A percentile compares a stretch with the other conserved stretches of the same genome.
Evolutionary conservation across 345 rosid genomes (phyloP).

Genomic region (Ceriops decandra): DNA sequence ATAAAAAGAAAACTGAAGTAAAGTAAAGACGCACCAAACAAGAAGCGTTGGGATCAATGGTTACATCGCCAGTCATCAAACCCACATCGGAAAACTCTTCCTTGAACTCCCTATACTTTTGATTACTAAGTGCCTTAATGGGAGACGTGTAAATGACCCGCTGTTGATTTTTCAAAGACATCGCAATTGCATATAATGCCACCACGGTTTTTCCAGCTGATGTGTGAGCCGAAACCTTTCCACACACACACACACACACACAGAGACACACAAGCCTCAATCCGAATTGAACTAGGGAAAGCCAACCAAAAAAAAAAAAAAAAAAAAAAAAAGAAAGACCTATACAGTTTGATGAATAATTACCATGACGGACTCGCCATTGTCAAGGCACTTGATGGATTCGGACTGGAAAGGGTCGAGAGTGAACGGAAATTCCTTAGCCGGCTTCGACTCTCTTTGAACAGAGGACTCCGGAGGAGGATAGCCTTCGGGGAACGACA

Average conservation of each 20-base stretch:
- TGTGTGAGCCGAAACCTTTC: conserved; percentile 95
- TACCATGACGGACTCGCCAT: conserved; percentile 92
- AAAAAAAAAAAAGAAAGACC: no score
- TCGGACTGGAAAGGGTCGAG: conserved; percentile 95
- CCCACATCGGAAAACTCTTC: conserved; percentile 98
- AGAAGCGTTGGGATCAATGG: conserved; percentile 95
- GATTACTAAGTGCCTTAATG: conserved; percentile 94
- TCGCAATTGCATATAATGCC: conserved; percentile 89
- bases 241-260: not conserved
- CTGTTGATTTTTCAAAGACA: conserved; percentile 83
- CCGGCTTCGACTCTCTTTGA: conserved; percentile 44
- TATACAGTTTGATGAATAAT: not conserved
- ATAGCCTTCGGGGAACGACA: conserved; percentile 73
- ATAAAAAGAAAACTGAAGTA: not conserved
- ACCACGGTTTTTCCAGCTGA: conserved; percentile 99
- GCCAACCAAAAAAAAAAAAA: no score
- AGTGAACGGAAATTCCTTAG: conserved; percentile 83
- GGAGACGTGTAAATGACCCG: conserved; percentile 95
- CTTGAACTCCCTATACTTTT: conserved; percentile 92
- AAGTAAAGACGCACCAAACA: conserved; percentile 51
- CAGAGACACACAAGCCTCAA: no score
- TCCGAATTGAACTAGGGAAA: no score
- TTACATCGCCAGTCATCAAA: conserved; percentile 96
- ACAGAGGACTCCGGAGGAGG: conserved; percentile 26
- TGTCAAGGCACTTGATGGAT: conserved; percentile 87